These are phyloP conservation scores for Ascochyta viciae-villosae DNA, from an alignment of 2,329 filamentous ascomycete genomes.

Conservation along the genomic window DNA sequence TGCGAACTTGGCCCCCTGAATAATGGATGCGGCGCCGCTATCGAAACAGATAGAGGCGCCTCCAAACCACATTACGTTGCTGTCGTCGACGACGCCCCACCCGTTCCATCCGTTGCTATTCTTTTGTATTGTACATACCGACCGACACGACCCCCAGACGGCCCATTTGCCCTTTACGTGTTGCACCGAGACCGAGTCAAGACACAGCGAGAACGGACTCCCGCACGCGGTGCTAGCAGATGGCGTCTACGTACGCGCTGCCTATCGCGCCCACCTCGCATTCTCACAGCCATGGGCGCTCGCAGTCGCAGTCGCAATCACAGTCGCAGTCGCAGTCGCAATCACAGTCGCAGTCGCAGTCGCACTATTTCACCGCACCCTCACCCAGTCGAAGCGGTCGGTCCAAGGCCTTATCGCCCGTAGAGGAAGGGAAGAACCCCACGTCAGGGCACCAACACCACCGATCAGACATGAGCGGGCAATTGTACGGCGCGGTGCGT, in stretches of 20 bases:
- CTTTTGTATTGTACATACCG: slow-evolving; percentile 10
- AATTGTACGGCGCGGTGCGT: slow-evolving; percentile 40
- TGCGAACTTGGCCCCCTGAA: slow-evolving; percentile 18
- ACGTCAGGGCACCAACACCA: slow-evolving; percentile 37
- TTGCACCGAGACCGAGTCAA: slow-evolving; percentile 25
- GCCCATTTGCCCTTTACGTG: slow-evolving; percentile 20
- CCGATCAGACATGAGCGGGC: slow-evolving; percentile 44
- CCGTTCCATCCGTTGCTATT: slow-evolving; percentile 14
- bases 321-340: slow-evolving; percentile 47
- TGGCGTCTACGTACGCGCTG: slow-evolving; percentile 57
- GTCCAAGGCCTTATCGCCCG: slow-evolving; percentile 30
- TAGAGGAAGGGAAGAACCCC: slow-evolving; percentile 25
- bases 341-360: not conserved
- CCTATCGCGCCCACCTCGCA: slow-evolving; percentile 45
- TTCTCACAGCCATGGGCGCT: slow-evolving; percentile 48
- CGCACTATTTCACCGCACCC: slow-evolving; percentile 42
- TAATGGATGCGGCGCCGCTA: slow-evolving; percentile 19
- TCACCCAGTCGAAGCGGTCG: slow-evolving; percentile 30
- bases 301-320: slow-evolving; percentile 36
- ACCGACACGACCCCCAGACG: slow-evolving; percentile 11
- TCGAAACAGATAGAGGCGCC: slow-evolving; percentile 28
- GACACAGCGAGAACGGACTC: slow-evolving; percentile 25
- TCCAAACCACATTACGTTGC: slow-evolving; percentile 18
- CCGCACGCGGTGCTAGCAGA: slow-evolving; percentile 33
- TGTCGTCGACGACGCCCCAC: slow-evolving; percentile 12